Conservation (phyloP, 2,329 filamentous ascomycete species). For the Lomentospora prolificans region DNA sequence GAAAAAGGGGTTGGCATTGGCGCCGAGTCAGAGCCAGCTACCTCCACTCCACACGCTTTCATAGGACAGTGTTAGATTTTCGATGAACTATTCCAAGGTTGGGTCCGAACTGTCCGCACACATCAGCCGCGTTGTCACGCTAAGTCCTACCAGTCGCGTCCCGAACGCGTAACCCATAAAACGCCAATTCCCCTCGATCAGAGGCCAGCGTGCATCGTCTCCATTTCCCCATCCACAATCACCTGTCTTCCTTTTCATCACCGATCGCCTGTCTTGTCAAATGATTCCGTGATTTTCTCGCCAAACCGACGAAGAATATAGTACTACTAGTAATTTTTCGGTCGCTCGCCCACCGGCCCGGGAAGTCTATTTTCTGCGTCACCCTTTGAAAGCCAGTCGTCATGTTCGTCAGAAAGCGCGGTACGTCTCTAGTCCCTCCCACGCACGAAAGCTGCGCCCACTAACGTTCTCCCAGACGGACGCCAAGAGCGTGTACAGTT, state of each 20-base stretch:
- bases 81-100: no score
- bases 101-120: no score
- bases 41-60: no score
- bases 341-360: not conserved
- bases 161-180: conserved; percentile 5
- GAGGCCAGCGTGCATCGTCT: conserved; percentile 13
- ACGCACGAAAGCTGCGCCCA: not conserved
- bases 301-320: not conserved
- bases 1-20: no score
- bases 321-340: not conserved
- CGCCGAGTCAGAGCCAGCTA: no score
- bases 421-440: conserved; percentile 32
- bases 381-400: no score
- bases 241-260: conserved; percentile 6
- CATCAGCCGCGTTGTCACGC: no score
- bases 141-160: conserved; percentile 5
- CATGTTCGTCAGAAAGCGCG: conserved; percentile 57
- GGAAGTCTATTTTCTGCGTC: no score
- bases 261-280: not conserved
- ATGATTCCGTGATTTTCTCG: not conserved
- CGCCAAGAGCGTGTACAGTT: conserved; percentile 99
- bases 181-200: conserved; percentile 1
- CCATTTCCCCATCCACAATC: conserved; percentile 14
- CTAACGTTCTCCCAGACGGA: conserved; percentile 59
- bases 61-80: no score